Evolutionary conservation across 2,329 filamentous ascomycete species (phyloP).

Genomic region (Aspergillus brunneoviolaceus): DNA sequence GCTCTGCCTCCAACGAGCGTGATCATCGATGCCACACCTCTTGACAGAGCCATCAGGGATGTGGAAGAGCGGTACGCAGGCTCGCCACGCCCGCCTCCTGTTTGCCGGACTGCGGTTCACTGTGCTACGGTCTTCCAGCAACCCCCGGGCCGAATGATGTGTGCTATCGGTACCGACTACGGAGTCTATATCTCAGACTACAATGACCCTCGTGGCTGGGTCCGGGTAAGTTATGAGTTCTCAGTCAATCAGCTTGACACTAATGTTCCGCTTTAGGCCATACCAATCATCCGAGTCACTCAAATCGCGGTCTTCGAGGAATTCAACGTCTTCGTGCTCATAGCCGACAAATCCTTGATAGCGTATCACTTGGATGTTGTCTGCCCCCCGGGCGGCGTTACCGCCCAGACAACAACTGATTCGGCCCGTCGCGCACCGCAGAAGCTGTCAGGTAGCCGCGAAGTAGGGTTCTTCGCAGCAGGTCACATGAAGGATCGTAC

Average conservation of each 20-base stretch:
- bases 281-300: conserved; percentile 74
- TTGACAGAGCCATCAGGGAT: conserved; percentile 86
- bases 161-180: conserved; percentile 92
- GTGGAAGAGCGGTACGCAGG: conserved; percentile 72
- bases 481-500: conserved; percentile 96
- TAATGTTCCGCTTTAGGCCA: conserved; percentile 56
- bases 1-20: conserved; percentile 65
- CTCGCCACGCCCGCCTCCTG: conserved; percentile 64
- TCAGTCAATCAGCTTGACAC: not conserved
- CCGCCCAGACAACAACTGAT: conserved; percentile 60
- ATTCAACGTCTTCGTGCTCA: conserved; percentile 87
- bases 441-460: conserved; percentile 79
- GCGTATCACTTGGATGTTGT: conserved; percentile 92
- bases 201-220: conserved; percentile 87
- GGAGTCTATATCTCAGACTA: conserved; percentile 89
- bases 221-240: conserved; percentile 62
- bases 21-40: conserved; percentile 82
- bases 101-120: conserved; percentile 85
- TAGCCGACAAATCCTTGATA: conserved; percentile 86
- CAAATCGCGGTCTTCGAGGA: conserved; percentile 95
- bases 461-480: conserved; percentile 94
- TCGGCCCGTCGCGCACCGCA: conserved; percentile 84
- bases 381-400: conserved; percentile 52
- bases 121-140: conserved; percentile 86
- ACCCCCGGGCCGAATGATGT: conserved; percentile 78